A percentile compares a stretch with the other conserved stretches of the same genome.
Evolutionary conservation across 2,329 filamentous ascomycete genomes (phyloP).

Genomic region (Penicillium sp.): DNA sequence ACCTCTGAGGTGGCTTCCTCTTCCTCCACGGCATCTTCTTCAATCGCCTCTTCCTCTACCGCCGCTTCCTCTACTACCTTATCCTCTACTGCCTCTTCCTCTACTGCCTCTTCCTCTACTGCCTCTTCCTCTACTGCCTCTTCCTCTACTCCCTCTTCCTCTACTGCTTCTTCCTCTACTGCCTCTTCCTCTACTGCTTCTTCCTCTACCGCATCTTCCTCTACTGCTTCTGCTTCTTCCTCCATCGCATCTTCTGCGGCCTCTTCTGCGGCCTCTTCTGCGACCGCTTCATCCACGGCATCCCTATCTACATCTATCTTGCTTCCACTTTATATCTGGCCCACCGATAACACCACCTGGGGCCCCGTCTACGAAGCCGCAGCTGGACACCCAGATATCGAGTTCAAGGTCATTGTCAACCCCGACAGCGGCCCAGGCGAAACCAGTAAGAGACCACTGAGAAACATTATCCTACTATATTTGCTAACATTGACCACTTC

Average conservation of each 20-base stretch:
- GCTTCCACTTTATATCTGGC: constrained; percentile 29
- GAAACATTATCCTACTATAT: not conserved
- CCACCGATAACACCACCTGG: constrained; percentile 22
- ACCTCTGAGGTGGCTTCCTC: not conserved
- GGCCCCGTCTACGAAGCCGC: constrained; percentile 24
- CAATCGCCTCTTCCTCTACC: not conserved
- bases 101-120: not conserved
- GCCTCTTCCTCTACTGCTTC: not conserved
- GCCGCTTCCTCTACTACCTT: not conserved
- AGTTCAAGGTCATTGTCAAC: constrained; percentile 33
- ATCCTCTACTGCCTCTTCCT: not conserved
- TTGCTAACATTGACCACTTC: not conserved
- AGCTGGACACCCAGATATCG: constrained; percentile 19
- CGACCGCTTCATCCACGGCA: not conserved
- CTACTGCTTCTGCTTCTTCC: not conserved
- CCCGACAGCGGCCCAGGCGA: constrained; percentile 36
- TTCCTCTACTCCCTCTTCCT: not conserved
- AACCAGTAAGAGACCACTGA: constrained; percentile 2
- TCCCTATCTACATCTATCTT: constrained; percentile 16
- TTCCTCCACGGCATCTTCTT: not conserved
- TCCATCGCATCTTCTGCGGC: not conserved
- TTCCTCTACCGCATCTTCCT: not conserved
- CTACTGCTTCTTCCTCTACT: not conserved
- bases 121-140: not conserved
- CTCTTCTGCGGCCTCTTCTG: not conserved